Percentiles rank a stretch among this genome's conserved stretches.
phyloP scores from a whole-genome alignment of 2,329 filamentous ascomycete species.

The Colletotrichum sp. region DNA sequence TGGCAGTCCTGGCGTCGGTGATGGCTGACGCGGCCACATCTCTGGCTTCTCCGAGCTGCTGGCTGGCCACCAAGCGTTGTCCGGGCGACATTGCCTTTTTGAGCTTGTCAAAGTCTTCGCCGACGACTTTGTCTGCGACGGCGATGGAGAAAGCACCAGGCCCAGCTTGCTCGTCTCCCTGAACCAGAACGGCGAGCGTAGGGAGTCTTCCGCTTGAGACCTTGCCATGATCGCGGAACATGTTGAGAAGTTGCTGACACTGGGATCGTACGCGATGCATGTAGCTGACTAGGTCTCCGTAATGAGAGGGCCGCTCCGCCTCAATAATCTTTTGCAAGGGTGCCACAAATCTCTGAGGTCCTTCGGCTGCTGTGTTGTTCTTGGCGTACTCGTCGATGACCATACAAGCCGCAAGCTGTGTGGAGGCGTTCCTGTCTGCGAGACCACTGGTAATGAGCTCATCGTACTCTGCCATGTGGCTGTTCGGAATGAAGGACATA shows the following conservation, averaged over 20 bases:
- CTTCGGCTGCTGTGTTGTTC: constrained; percentile 49
- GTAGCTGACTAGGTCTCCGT: constrained; percentile 89
- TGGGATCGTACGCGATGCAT: constrained; percentile 89
- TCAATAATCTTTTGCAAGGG: constrained; percentile 80
- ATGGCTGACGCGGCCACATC: constrained; percentile 74
- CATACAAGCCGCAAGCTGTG: constrained; percentile 83
- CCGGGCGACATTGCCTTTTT: constrained; percentile 89
- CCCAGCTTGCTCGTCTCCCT: constrained; percentile 90
- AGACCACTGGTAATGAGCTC: constrained; percentile 70
- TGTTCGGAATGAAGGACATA: constrained; percentile 76
- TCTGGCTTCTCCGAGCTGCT: constrained; percentile 80
- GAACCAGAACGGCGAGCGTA: constrained; percentile 85
- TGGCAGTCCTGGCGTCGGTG: constrained; percentile 78
- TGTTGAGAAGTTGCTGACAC: constrained; percentile 86
- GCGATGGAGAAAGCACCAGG: constrained; percentile 89
- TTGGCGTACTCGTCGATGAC: constrained; percentile 89
- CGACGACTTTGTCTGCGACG: constrained; percentile 87
- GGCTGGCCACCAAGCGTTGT: constrained; percentile 82
- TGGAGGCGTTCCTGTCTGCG: constrained; percentile 78
- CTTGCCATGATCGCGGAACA: constrained; percentile 91
- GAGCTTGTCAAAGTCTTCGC: constrained; percentile 83
- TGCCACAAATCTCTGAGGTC: constrained; percentile 63
- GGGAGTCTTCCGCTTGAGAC: constrained; percentile 79
- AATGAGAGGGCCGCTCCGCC: constrained; percentile 78
- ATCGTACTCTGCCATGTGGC: constrained; percentile 67